Evolutionary conservation across 805 yeast species (phyloP), one percentile per base, ranked within the genome.

Genomic region (Limtongia smithiae): DNA sequence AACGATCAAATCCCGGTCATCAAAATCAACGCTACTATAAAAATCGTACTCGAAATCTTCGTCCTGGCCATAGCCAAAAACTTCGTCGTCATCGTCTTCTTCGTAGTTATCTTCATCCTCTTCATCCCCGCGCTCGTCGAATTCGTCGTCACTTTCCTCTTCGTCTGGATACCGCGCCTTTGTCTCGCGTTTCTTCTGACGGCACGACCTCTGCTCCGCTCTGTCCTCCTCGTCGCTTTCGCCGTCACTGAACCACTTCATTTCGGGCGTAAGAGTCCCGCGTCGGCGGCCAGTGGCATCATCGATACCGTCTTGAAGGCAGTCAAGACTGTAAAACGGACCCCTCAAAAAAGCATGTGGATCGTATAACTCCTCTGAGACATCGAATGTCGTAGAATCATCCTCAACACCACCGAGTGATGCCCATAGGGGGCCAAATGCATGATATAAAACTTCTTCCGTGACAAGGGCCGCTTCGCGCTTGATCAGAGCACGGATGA

Each of bases 361-460:
- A 24, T 28, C 38, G 17, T 28, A 41, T 8, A 21, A 3, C 20
- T 7, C 24, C 28, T 33, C 14, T 17, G 14, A 15, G 14, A 20
- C 6, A 34, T 24, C 24, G 20, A 33, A 9, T 24, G 22, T 34
- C 18, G 24, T 22, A 14, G 20, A 21, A 14, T 8, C 27, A 11
- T 9, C 15, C 14, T 8, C 17, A 2, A 17, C 30, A 17, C 24
- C 3, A 6, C 14, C 4, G 3, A 8, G 15, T 2, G 11, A 20
- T 14, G 41, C 42, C 51, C 51, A 41, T 9, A 14, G 14, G 6
- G 30, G 11, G 8, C 44, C 47, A 25, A 48, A 48, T 12, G 53
- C 53, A 12, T 17, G 21, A 2, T 33, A 22, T 7, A 49, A 32
- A 12, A 24, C 21, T 3, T 33, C 42, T 3, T 30, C 22, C 31